Percentiles rank a stretch among this genome's conserved stretches.
Conservation (phyloP, 371 early-diverging fungal species). For the Mucor lusitanicus region DNA sequence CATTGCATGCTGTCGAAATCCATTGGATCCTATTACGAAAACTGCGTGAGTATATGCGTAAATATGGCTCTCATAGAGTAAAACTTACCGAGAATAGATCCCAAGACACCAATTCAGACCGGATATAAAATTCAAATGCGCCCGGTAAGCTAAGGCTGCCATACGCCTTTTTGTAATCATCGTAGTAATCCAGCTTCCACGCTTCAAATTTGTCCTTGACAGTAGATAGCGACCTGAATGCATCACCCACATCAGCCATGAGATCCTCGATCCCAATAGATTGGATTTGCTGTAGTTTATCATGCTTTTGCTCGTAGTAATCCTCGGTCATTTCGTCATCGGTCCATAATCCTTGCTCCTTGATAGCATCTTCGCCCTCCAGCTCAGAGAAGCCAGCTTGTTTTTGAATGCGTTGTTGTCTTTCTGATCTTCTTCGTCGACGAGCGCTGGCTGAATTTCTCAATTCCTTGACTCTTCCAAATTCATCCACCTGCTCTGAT, state of each 20-base stretch:
- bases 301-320: constrained; percentile 28
- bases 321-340: constrained; percentile 56
- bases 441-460: constrained; percentile 31
- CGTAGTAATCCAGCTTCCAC: constrained; percentile 63
- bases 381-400: constrained; percentile 8
- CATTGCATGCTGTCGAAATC: constrained; percentile 61
- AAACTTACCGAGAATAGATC: constrained; percentile 54
- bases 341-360: constrained; percentile 53
- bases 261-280: constrained; percentile 23
- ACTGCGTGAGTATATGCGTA: neutral
- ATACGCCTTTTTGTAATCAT: constrained; percentile 71
- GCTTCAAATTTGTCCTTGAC: constrained; percentile 65
- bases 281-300: constrained; percentile 33
- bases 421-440: constrained; percentile 39
- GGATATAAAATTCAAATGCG: constrained; percentile 71
- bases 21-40: constrained; percentile 19
- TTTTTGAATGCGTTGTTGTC: constrained; percentile 18
- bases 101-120: constrained; percentile 66
- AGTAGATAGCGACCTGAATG: constrained; percentile 52
- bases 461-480: constrained; percentile 44
- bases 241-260: constrained; percentile 55
- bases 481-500: constrained; percentile 41
- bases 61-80: neutral
- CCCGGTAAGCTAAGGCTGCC: constrained; percentile 70
- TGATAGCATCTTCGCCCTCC: constrained; percentile 15